These are phyloP conservation scores for Kwoniella botswanensis DNA, from an alignment of 768 basidiomycete species.

Conservation along the genomic window DNA sequence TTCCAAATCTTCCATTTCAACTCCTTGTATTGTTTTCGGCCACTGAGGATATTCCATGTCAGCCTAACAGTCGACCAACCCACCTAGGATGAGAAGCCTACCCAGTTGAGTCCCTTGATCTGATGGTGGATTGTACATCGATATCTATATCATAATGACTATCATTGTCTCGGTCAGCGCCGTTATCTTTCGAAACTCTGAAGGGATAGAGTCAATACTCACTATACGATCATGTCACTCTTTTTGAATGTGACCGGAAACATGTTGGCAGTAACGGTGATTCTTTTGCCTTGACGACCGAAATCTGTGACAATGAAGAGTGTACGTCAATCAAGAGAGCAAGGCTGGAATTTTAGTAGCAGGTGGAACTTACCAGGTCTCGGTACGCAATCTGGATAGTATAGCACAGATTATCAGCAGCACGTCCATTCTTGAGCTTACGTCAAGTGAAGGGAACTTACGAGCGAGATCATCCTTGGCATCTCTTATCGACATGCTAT, in stretches of 20 bases:
- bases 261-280: slow-evolving; percentile 50
- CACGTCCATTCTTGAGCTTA: not conserved
- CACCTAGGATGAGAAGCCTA: not conserved
- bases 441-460: not conserved
- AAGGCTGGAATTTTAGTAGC: too few species aligned
- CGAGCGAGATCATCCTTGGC: slow-evolving; percentile 13
- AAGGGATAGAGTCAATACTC: not conserved
- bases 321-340: not conserved
- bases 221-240: slow-evolving; percentile 29
- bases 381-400: slow-evolving; percentile 1
- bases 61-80: too few species aligned
- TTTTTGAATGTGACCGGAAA: slow-evolving; percentile 39
- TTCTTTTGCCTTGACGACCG: slow-evolving; percentile 38
- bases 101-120: slow-evolving; percentile 42
- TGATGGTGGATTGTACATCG: slow-evolving; percentile 37
- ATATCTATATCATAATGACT: slow-evolving; percentile 57
- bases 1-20: slow-evolving; percentile 43
- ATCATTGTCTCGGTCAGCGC: not conserved
- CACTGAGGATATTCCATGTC: too few species aligned
- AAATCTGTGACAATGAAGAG: slow-evolving; percentile 24
- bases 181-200: not conserved
- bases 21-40: slow-evolving; percentile 5
- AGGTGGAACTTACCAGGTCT: slow-evolving; percentile 15
- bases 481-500: not conserved
- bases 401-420: not conserved